Evolutionary conservation across 1,284 basidiomycete genomes (phyloP), one percentile per base, ranked within the genome.

Genomic region (Athelia psychrophila): DNA sequence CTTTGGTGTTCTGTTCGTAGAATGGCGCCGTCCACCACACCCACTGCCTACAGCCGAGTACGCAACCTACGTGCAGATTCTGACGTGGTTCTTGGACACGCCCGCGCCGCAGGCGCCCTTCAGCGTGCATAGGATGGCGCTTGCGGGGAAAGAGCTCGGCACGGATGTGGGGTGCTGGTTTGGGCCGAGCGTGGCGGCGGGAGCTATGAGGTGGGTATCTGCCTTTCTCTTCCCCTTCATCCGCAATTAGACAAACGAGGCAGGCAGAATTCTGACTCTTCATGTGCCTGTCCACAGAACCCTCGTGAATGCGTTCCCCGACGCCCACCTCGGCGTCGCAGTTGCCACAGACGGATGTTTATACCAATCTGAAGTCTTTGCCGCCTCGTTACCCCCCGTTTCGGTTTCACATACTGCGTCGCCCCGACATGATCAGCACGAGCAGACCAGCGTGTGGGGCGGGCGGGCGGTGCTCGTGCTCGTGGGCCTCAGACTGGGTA

Each of bases 101-200:
- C 94, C 96, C 0, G 84, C 88, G 0, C 83, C 90, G 0, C 76
- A 89, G n/a, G 88, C 89, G 44, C 96, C 96, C 0, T 99, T 98
- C 68, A 93, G 92, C 57, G 93, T 99, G 1, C 96, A 99, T 70
- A 84, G 93, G 40, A 97, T 99, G 88, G 95, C 95, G 0, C 74
- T 94, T 16, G 91, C 95, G 10, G 96, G 96, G 2, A 96, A 97
- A 66, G 89, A 95, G 57, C 79, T 98, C 1, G 96, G 96, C 13
- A 98, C 93, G 59, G 93, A 95, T 59, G 90, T 98, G 0, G 96
- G 96, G 2, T 91, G 95, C 68, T 98, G 96, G 96, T 98, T 98
- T 63, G 96, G 96, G 0, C 96, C 96, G 0, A 96, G 93, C 64
- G 96, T 93, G 0, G 96, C 96, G 25, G 94, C 95, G 5, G 95